phyloP scores from a whole-genome alignment of 2,329 filamentous ascomycete species.

The Dactylellina cionopaga region DNA sequence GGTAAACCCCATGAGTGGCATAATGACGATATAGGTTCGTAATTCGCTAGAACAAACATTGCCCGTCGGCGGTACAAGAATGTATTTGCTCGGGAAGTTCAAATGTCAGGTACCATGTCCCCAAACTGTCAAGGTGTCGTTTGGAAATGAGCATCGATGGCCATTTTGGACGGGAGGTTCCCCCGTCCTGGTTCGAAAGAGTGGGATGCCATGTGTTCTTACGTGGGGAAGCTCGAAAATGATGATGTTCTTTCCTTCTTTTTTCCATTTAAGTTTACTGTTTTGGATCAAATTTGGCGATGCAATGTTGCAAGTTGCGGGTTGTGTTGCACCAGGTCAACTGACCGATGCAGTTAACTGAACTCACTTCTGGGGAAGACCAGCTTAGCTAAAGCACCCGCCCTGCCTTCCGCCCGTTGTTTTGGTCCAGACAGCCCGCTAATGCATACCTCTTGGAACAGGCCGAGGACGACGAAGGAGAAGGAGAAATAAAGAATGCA shows the following conservation, averaged over 20 bases:
- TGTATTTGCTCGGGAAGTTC: conserved; percentile 20
- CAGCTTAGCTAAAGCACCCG: conserved; percentile 34
- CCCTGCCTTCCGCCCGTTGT: conserved; percentile 49
- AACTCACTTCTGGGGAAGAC: conserved; percentile 24
- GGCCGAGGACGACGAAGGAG: background rate
- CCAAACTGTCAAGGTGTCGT: no score
- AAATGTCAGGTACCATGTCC: conserved; percentile 46
- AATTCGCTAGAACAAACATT: conserved; percentile 28
- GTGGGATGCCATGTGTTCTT: conserved; percentile 39
- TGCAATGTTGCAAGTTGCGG: conserved; percentile 41
- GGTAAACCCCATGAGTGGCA: conserved; percentile 23
- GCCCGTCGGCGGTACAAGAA: background rate
- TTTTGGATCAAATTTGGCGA: no score
- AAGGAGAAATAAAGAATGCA: conserved; percentile 30
- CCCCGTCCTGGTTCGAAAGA: conserved; percentile 12
- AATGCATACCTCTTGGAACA: no score
- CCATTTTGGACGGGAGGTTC: conserved; percentile 27
- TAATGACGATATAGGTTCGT: conserved; percentile 48
- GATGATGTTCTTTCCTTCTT: conserved; percentile 36
- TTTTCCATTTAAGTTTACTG: no score
- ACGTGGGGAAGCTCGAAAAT: conserved; percentile 33
- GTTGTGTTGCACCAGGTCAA: conserved; percentile 47
- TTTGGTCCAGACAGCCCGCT: conserved; percentile 46
- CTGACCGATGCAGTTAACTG: conserved; percentile 9
- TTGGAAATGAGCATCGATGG: conserved; percentile 49